These are phyloP conservation scores for Fusarium sublunatum DNA, from an alignment of 2,329 filamentous ascomycete genomes.

Conservation along the genomic window DNA sequence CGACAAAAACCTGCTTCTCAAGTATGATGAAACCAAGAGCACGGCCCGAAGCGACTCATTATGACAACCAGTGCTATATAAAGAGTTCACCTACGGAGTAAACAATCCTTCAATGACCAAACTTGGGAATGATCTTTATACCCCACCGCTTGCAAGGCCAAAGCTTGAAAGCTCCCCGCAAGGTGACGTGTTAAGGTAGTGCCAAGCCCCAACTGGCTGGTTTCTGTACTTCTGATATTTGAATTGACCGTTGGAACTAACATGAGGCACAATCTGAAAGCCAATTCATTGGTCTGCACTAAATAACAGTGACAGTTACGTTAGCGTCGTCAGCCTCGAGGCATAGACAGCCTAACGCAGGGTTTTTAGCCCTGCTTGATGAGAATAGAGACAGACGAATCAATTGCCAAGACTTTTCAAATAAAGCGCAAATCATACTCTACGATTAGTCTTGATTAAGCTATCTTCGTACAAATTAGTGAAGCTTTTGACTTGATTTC, in stretches of 20 bases:
- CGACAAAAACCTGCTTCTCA: constrained; percentile 28
- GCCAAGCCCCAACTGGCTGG: constrained; percentile 11
- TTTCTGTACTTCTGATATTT: constrained; percentile 1
- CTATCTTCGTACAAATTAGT: too few relatives aligned
- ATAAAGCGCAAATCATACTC: too few relatives aligned
- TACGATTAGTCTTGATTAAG: too few relatives aligned
- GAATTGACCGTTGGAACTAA: not conserved
- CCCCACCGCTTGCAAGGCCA: constrained; percentile 26
- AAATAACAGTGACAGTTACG: not conserved
- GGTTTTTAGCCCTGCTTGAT: too few relatives aligned
- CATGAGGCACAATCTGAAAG: not conserved
- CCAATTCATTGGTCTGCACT: not conserved
- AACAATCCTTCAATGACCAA: constrained; percentile 16
- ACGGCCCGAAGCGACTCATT: not conserved
- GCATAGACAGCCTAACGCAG: too few relatives aligned
- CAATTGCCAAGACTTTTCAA: too few relatives aligned
- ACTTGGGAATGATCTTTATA: constrained; percentile 28
- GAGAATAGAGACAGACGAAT: too few relatives aligned
- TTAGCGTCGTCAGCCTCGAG: not conserved
- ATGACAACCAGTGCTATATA: constrained; percentile 4
- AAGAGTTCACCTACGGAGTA: not conserved
- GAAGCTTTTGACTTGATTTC: too few relatives aligned
- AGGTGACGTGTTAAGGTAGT: constrained; percentile 31
- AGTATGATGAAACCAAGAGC: constrained; percentile 9
- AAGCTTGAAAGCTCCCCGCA: constrained; percentile 23